These are phyloP conservation scores for Zanthoxylum bungeanum DNA, from an alignment of 345 rosid species.

Conservation along the genomic window DNA sequence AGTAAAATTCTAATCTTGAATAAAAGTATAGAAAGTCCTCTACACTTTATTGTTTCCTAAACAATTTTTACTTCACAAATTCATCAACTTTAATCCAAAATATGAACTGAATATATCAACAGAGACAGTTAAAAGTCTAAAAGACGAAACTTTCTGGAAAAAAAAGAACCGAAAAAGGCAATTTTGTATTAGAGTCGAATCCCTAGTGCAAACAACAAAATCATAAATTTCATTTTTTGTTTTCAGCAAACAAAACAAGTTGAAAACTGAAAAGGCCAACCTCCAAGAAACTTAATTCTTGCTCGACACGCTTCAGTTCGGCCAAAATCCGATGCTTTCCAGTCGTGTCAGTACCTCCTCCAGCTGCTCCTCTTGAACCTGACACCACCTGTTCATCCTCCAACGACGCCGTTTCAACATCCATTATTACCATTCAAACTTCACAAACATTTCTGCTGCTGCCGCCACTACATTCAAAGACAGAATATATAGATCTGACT, in stretches of 20 bases:
- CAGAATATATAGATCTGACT: slow-evolving; percentile 13
- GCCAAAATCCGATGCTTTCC: slow-evolving; percentile 79
- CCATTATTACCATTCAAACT: slow-evolving; percentile 15
- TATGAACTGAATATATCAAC: background rate
- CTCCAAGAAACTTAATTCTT: slow-evolving; percentile 60
- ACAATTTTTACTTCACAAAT: background rate
- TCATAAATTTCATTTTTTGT: background rate
- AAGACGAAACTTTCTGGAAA: background rate
- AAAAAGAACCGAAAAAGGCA: background rate
- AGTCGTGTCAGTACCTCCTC: slow-evolving; percentile 41
- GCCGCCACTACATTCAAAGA: slow-evolving; percentile 1
- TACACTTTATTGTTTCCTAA: background rate
- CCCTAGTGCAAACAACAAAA: background rate
- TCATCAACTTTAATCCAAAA: background rate
- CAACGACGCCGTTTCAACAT: slow-evolving; percentile 40
- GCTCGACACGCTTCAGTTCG: slow-evolving; percentile 69
- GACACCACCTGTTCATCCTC: slow-evolving; percentile 28
- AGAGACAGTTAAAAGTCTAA: background rate
- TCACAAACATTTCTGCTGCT: background rate
- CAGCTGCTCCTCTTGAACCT: slow-evolving; percentile 21
- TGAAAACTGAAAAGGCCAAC: slow-evolving; percentile 23
- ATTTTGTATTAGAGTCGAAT: background rate
- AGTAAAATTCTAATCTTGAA: background rate
- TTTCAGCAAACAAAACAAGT: background rate
- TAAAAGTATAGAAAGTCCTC: background rate